phyloP scores from a whole-genome alignment of 1,284 basidiomycete genomes.

The Psilocybe mexicana region DNA sequence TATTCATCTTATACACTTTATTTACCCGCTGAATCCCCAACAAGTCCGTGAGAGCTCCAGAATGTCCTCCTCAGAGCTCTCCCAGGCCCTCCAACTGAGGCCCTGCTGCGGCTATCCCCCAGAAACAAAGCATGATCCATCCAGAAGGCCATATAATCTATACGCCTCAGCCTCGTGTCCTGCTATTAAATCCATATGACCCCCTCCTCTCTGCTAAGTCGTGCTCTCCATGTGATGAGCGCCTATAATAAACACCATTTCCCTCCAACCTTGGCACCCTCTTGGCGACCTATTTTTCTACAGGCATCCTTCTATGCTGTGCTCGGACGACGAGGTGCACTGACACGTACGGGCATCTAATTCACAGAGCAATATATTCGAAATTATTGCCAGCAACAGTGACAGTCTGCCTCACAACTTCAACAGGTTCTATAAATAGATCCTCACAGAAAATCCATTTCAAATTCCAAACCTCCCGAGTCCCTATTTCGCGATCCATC shows the following conservation, averaged over 20 bases:
- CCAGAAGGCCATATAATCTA: constrained; percentile 9
- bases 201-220: background rate
- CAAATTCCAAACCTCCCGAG: too few relatives aligned
- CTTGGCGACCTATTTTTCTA: background rate
- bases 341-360: background rate
- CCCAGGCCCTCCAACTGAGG: background rate
- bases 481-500: too few relatives aligned
- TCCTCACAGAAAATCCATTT: too few relatives aligned
- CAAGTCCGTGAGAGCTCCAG: constrained; percentile 10
- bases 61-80: background rate
- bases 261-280: background rate
- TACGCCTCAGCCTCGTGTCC: constrained; percentile 10
- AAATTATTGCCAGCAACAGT: too few relatives aligned
- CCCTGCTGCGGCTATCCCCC: constrained; percentile 11
- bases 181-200: background rate
- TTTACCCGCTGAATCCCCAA: constrained; percentile 25
- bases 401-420: too few relatives aligned
- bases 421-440: too few relatives aligned
- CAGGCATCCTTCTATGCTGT: too few relatives aligned
- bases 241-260: constrained; percentile 1
- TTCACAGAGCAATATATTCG: too few relatives aligned
- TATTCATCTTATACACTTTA: constrained; percentile 6
- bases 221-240: background rate
- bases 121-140: constrained; percentile 11
- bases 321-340: background rate